Evolutionary conservation across 495 filamentous ascomycete species (phyloP).

Genomic region (Penicillium robsamsonii): DNA sequence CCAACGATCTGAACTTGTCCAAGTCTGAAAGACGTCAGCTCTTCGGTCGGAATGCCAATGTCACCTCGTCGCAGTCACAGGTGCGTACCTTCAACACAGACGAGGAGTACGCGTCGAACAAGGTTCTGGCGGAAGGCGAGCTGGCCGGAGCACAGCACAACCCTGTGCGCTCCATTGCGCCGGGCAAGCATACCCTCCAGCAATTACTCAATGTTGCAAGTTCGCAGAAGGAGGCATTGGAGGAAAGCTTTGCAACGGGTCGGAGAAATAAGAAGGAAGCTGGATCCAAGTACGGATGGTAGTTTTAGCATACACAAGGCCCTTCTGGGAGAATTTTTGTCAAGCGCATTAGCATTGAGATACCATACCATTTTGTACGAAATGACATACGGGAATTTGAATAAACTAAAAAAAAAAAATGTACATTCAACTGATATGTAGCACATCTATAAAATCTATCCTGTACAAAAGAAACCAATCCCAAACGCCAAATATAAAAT

Average conservation of each 20-base stretch:
- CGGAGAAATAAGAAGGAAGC: slow-evolving; percentile 74
- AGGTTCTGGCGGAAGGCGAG: slow-evolving; percentile 47
- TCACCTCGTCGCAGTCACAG: slow-evolving; percentile 31
- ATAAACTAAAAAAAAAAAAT: neutral
- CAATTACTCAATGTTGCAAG: slow-evolving; percentile 81
- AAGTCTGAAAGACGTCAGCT: slow-evolving; percentile 72
- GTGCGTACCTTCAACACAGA: slow-evolving; percentile 84
- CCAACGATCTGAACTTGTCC: slow-evolving; percentile 71
- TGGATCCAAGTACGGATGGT: slow-evolving; percentile 82
- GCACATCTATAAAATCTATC: slow-evolving; percentile 16
- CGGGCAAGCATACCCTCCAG: slow-evolving; percentile 82
- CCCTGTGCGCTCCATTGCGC: slow-evolving; percentile 77
- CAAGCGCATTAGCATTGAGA: slow-evolving; percentile 13
- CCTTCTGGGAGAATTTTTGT: slow-evolving; percentile 2
- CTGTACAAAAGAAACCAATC: slow-evolving; percentile 19
- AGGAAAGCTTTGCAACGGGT: slow-evolving; percentile 81
- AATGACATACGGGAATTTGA: neutral
- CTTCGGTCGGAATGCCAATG: slow-evolving; percentile 61
- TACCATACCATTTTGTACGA: slow-evolving; percentile 14
- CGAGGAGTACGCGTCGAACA: slow-evolving; percentile 78
- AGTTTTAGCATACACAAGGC: slow-evolving; percentile 12
- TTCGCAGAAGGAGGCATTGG: slow-evolving; percentile 76
- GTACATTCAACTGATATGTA: slow-evolving; percentile 7
- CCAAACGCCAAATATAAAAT: slow-evolving; percentile 17
- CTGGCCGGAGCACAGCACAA: slow-evolving; percentile 72